phyloP scores from a whole-genome alignment of 169 alveolate genomes.

The Plasmodium gaboni region DNA sequence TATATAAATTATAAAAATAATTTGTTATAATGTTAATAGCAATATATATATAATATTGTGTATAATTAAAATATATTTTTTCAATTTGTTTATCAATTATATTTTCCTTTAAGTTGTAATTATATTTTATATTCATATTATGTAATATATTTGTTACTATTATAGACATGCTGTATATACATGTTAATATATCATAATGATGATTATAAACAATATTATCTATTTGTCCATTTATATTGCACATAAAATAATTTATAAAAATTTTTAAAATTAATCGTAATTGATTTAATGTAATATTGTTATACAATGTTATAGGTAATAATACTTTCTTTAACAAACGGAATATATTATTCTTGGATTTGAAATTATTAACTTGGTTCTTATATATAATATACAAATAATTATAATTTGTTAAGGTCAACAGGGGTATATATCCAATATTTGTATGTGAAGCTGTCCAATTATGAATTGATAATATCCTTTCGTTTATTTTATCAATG shows the following conservation, averaged over 20 bases:
- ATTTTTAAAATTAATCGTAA: conserved; percentile 61
- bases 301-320: conserved; percentile 61
- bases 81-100: background rate
- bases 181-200: conserved; percentile 64
- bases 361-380: background rate
- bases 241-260: conserved; percentile 30
- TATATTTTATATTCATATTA: conserved; percentile 5
- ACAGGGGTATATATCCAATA: conserved; percentile 33
- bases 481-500: conserved; percentile 52
- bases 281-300: conserved; percentile 45
- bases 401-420: conserved; percentile 51
- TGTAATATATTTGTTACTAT: conserved; percentile 41
- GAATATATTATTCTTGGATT: background rate
- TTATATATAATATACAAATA: conserved; percentile 51
- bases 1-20: conserved; percentile 47
- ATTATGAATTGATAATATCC: conserved; percentile 62
- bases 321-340: conserved; percentile 51
- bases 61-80: background rate
- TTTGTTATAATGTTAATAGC: conserved; percentile 18
- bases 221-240: background rate
- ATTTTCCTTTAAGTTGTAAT: background rate
- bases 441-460: conserved; percentile 71
- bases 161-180: conserved; percentile 51
- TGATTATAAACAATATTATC: background rate
- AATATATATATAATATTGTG: conserved; percentile 8